Percentiles rank a stretch among this genome's conserved stretches.
phyloP scores from a whole-genome alignment of 2,329 filamentous ascomycete genomes.

The Cladosporium cucumerinum region DNA sequence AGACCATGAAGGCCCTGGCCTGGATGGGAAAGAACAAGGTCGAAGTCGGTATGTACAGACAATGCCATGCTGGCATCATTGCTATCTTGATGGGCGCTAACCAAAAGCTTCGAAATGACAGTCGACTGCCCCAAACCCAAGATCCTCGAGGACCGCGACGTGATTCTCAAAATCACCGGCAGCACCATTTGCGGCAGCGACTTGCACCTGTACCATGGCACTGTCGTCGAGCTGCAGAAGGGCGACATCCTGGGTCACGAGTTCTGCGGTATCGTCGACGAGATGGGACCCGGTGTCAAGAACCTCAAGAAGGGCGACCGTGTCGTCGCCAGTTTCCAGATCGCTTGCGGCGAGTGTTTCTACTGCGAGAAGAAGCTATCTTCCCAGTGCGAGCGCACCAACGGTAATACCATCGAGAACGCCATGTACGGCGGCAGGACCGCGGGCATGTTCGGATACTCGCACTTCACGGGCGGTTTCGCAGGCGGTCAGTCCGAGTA shows the following conservation, averaged over 20 bases:
- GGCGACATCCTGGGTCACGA: slow-evolving; percentile 53
- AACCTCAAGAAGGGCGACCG: slow-evolving; percentile 49
- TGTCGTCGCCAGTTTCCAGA: slow-evolving; percentile 84
- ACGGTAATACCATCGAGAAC: slow-evolving; percentile 66
- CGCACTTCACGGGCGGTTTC: slow-evolving; percentile 77
- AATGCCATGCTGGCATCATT: not conserved
- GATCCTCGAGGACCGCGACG: slow-evolving; percentile 69
- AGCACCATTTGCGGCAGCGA: slow-evolving; percentile 61
- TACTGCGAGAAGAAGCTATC: slow-evolving; percentile 76
- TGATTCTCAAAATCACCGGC: slow-evolving; percentile 74
- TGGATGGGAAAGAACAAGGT: slow-evolving; percentile 84
- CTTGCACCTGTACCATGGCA: slow-evolving; percentile 54
- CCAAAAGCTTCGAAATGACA: slow-evolving; percentile 24
- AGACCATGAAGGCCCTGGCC: slow-evolving; percentile 70
- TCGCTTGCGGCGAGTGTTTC: slow-evolving; percentile 67
- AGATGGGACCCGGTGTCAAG: slow-evolving; percentile 43
- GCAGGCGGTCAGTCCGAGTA: slow-evolving; percentile 87
- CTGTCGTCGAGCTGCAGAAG: slow-evolving; percentile 49
- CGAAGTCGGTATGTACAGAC: slow-evolving; percentile 52
- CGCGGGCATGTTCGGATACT: slow-evolving; percentile 60
- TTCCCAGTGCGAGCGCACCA: slow-evolving; percentile 77
- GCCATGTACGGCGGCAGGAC: slow-evolving; percentile 77
- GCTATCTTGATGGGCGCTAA: slow-evolving; percentile 16
- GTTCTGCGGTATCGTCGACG: slow-evolving; percentile 51
- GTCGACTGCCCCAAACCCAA: slow-evolving; percentile 67